Evolutionary conservation across 23 red algal genomes (phyloP).

Genomic region (Gracilaria gracilis): DNA sequence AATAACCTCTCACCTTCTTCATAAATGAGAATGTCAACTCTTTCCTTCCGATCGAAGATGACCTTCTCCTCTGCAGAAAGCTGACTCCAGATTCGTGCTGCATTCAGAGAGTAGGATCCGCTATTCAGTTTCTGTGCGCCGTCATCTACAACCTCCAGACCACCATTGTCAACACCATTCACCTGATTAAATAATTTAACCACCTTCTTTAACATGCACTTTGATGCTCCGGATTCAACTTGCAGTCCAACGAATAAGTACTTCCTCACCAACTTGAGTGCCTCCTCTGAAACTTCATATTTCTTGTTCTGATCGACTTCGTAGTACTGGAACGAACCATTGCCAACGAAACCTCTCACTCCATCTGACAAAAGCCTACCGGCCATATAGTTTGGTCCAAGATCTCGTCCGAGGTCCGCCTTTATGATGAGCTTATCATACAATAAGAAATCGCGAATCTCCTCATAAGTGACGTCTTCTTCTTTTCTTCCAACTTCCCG

Average conservation of each 20-base stretch:
- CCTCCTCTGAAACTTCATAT: constrained; percentile 26
- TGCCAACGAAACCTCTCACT: constrained; percentile 34
- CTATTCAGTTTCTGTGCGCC: constrained; percentile 40
- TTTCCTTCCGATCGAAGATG: constrained; percentile 57
- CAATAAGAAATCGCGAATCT: constrained; percentile 62
- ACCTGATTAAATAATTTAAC: constrained; percentile 40
- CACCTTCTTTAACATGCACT: constrained; percentile 53
- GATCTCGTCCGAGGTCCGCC: constrained; percentile 59
- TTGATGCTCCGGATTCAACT: constrained; percentile 39
- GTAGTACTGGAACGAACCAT: constrained; percentile 25
- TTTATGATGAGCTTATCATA: constrained; percentile 43
- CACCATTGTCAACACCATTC: constrained; percentile 51
- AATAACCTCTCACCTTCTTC: constrained; percentile 50
- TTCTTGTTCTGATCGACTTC: not conserved
- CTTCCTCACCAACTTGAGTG: constrained; percentile 25
- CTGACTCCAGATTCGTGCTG: constrained; percentile 44
- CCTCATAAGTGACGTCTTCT: constrained; percentile 48
- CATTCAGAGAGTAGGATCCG: constrained; percentile 53
- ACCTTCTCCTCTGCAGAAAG: constrained; percentile 33
- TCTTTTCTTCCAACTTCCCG: constrained; percentile 63
- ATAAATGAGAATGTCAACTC: constrained; percentile 62
- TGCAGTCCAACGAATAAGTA: constrained; percentile 63
- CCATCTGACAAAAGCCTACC: constrained; percentile 66
- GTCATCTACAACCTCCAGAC: constrained; percentile 27
- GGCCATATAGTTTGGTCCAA: constrained; percentile 71